Conservation (phyloP, 495 filamentous ascomycete species). For the Penicillium lividum region DNA sequence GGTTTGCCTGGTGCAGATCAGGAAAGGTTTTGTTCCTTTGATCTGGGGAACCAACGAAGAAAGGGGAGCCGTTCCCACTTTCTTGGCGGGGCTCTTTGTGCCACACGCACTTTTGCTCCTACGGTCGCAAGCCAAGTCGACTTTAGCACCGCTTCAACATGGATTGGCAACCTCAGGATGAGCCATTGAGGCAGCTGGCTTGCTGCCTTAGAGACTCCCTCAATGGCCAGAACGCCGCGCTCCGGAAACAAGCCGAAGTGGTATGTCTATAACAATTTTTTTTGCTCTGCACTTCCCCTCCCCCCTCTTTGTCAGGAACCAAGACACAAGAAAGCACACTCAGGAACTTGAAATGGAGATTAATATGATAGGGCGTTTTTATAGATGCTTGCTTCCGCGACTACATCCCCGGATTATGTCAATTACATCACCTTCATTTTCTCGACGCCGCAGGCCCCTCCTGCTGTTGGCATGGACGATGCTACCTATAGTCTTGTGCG, state of each 20-base stretch:
- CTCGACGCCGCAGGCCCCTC: slow-evolving; percentile 63
- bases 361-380: neutral
- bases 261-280: slow-evolving; percentile 29
- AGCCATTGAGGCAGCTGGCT: slow-evolving; percentile 84
- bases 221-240: slow-evolving; percentile 71
- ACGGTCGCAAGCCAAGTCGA: slow-evolving; percentile 26
- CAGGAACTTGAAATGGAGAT: neutral
- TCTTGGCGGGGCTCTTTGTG: slow-evolving; percentile 34
- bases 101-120: slow-evolving; percentile 32
- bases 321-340: neutral
- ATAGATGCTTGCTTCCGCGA: slow-evolving; percentile 93
- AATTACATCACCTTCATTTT: slow-evolving; percentile 95
- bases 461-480: slow-evolving; percentile 54
- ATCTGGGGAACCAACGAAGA: slow-evolving; percentile 25
- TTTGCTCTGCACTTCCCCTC: slow-evolving; percentile 6
- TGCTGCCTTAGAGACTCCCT: slow-evolving; percentile 89
- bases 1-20: neutral
- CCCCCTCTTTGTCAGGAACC: slow-evolving; percentile 1
- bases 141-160: slow-evolving; percentile 48
- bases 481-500: slow-evolving; percentile 72
- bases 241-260: slow-evolving; percentile 77
- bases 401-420: slow-evolving; percentile 87
- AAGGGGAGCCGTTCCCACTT: slow-evolving; percentile 30
- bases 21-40: neutral
- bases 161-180: slow-evolving; percentile 90